Percentiles rank a stretch among this genome's conserved stretches.
These are phyloP conservation scores for Elongisporangium senticosum DNA, from an alignment of 352 stramenopile species.

Conservation along the genomic window DNA sequence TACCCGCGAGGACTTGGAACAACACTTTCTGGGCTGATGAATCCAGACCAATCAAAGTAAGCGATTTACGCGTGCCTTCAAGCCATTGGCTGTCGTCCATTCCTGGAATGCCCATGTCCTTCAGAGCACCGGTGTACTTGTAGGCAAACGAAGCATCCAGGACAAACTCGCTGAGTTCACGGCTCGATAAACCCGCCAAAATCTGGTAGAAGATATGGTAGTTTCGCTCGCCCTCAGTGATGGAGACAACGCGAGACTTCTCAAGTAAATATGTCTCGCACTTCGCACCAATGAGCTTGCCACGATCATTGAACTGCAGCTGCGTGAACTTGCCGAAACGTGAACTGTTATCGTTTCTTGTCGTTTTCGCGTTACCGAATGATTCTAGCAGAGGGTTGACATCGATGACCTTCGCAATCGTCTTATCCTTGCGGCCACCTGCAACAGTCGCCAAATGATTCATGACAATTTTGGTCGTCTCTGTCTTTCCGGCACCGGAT, in stretches of 20 bases:
- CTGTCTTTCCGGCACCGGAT: constrained; percentile 92
- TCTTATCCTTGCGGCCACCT: constrained; percentile 82
- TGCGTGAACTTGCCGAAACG: constrained; percentile 90
- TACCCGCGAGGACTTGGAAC: constrained; percentile 81
- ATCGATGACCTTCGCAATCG: constrained; percentile 88
- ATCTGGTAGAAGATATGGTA: constrained; percentile 99
- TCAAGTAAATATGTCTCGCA: constrained; percentile 95
- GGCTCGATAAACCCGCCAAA: constrained; percentile 50
- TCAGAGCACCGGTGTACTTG: constrained; percentile 65
- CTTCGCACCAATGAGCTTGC: constrained; percentile 81
- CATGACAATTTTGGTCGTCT: constrained; percentile 96
- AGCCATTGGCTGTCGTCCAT: constrained; percentile 86
- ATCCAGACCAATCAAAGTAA: constrained; percentile 77
- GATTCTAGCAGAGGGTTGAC: constrained; percentile 91
- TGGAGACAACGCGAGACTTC: constrained; percentile 93
- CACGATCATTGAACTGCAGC: constrained; percentile 77
- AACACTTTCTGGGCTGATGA: constrained; percentile 54
- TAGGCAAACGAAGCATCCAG: constrained; percentile 64
- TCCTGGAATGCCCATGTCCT: constrained; percentile 78
- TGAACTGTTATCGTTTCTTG: constrained; percentile 90
- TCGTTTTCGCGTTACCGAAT: constrained; percentile 94
- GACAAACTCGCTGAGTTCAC: constrained; percentile 52
- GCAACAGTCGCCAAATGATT: constrained; percentile 82
- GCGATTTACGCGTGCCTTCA: constrained; percentile 62
- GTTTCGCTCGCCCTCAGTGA: constrained; percentile 94